Base-by-base conservation (phyloP, 441 rosid species). In the Theobroma grandiflorum region DNA sequence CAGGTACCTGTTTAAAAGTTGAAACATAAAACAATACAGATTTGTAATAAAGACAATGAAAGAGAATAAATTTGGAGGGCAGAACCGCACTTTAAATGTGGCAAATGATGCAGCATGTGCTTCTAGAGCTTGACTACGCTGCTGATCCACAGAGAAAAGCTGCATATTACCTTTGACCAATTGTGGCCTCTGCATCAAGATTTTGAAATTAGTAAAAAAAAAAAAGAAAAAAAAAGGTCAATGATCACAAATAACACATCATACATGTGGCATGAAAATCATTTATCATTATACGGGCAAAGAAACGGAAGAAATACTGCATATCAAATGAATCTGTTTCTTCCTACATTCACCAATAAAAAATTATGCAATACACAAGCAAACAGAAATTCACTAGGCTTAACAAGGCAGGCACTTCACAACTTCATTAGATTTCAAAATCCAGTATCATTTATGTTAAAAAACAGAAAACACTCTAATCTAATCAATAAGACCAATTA, bases 101-200 rank as follows among this genome's bases (percentile, higher is more conserved):
- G 98, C 96, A 85, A 93, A 97, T 42, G 99, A 86, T 8, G 99
- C 97, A 80, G 99, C 96, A 90, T 97, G 99, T 58, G 99, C 99
- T 86, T 97, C 99, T 78, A 97, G 98, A 63, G 98, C 99, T 88
- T 97, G 99, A 88, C 99, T 94, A 61, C 98, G 97, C 88, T 97
- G 99, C 87, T 97, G 99, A 71, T 97, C 98, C 80, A 96, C 88
- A 38, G 99, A 96, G 85, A 91, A 96, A 80, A 96, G 96, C 83
- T 96, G 98, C 98, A 96, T 92, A 80, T 93, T 94, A 82, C 98
- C 99, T 87, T 94, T 96, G 40, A 96, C 99, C 82, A 96, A 84
- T 87, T 95, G 97, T 81, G 91, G 92, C 87, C 96, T 88, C 99
- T 96, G 83, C 31, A 85, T 78, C 50, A 71, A 71, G 8, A 16